Evolutionary conservation across 2,329 filamentous ascomycete genomes (phyloP).

Genomic region (Fusarium chaquense): DNA sequence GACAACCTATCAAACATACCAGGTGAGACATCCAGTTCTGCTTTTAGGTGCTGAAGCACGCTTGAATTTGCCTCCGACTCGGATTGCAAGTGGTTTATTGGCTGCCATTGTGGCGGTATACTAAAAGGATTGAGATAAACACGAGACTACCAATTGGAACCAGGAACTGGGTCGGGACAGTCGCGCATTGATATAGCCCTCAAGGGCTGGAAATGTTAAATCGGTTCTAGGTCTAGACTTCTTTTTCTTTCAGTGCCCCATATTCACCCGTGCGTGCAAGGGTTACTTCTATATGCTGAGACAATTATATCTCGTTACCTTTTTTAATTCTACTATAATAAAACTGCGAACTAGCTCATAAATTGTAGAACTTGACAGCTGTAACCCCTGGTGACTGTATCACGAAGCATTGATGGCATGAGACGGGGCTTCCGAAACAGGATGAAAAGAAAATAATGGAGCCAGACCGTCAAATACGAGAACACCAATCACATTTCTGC

Average conservation of each 20-base stretch:
- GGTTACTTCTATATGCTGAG: accelerated
- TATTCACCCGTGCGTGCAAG: accelerated
- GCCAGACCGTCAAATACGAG: neutral
- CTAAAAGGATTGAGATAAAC: neutral
- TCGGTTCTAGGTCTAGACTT: neutral
- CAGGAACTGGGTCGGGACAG: neutral
- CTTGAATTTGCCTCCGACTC: constrained; percentile 9
- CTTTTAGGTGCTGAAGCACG: constrained; percentile 17
- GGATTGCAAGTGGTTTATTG: neutral
- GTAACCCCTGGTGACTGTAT: neutral
- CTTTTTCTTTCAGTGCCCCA: neutral
- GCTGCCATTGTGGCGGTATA: neutral
- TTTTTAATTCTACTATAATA: neutral
- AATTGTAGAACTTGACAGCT: neutral
- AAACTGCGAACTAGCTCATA: accelerated
- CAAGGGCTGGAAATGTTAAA: neutral
- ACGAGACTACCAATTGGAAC: constrained; percentile 12
- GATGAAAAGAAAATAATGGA: neutral
- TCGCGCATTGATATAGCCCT: neutral
- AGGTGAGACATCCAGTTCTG: constrained; percentile 18
- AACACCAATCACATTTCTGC: neutral
- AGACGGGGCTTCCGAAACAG: no score
- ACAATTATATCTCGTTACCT: neutral
- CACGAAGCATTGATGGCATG: no score
- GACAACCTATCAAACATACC: constrained; percentile 10